Conservation (phyloP, 148 eudicot species). For the Bassia scoparia region DNA sequence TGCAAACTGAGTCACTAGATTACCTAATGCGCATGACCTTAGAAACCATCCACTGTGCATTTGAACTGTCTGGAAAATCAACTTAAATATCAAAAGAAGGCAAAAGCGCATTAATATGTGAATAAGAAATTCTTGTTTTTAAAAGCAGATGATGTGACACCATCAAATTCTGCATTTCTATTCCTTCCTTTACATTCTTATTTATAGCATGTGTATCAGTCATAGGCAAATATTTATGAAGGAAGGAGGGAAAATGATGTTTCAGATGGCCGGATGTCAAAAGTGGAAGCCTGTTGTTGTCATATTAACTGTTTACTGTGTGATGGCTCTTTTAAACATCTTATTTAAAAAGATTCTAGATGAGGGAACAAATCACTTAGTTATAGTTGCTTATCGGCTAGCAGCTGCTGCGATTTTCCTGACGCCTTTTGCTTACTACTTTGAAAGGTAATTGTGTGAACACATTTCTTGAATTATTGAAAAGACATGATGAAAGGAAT, state of each 20-base stretch:
- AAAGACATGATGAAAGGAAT: not conserved
- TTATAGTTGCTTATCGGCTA: constrained; percentile 46
- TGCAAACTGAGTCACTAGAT: constrained; percentile 1
- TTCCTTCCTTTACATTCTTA: constrained; percentile 12
- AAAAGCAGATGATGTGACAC: constrained; percentile 16
- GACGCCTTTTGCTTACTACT: constrained; percentile 52
- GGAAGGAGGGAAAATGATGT: constrained; percentile 1
- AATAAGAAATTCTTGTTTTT: constrained; percentile 5
- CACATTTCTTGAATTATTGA: not conserved
- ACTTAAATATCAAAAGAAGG: not conserved
- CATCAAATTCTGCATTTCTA: constrained; percentile 14
- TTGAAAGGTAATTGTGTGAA: constrained; percentile 48
- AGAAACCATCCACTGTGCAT: not conserved
- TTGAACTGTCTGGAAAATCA: constrained; percentile 9
- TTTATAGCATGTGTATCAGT: constrained; percentile 3
- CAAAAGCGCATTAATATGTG: constrained; percentile 3
- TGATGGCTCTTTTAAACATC: constrained; percentile 45
- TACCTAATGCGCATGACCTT: not conserved
- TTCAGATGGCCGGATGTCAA: constrained; percentile 25
- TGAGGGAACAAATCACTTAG: constrained; percentile 35
- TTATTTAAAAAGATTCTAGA: constrained; percentile 46
- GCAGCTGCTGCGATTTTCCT: constrained; percentile 41
- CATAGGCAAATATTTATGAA: not conserved
- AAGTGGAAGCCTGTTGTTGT: constrained; percentile 45
- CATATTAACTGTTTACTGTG: constrained; percentile 39